Evolutionary conservation across 805 yeast genomes (phyloP), one percentile per base, ranked within the genome.

Genomic region (Candida chauliodis): DNA sequence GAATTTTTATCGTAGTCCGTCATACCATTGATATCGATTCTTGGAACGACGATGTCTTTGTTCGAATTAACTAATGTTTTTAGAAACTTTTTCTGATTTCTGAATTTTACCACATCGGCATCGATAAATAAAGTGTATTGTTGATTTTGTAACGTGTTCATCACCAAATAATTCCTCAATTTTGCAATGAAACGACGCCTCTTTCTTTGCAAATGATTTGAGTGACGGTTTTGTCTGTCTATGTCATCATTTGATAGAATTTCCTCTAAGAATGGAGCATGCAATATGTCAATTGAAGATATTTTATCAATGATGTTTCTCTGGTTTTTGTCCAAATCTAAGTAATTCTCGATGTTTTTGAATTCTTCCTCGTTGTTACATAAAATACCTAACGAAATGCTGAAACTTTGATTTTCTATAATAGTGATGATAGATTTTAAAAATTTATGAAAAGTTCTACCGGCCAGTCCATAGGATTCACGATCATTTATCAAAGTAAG

Each of bases 1-100:
- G 70, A 56, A 45, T 66, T 66, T 35, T 45, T 55, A 44, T 67
- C 73, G 41, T 66, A 66, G 41, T 67, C 73, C 8, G 24, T 30
- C 21, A 41, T 36, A 1, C 47, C 53, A 3, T 58, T 60, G 22
- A 50, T 48, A 15, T 48, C 43, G 5, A 66, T 48, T 23, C 71
- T 41, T 3, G 72, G 72, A 6, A 66, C 71, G 5, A 62, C 47
- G 10, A 67, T 62, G 40, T 66, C 71, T 22, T 51, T 49, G 2
- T 41, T 47, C 3, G 66, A 51, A 3, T 44, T 38, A 11, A 65
- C 46, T 38, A 66, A 64, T 21, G 50, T 48, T 10, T 37, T 21
- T 4, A 60, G 31, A 14, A 52, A 30, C 51, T 59, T 49, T 26
- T 56, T 55, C 5, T 48, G 38, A 25, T 53, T 44, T 6, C 53